Evolutionary conservation across 768 basidiomycete species (phyloP).

Genomic region (Mycena alexandri): DNA sequence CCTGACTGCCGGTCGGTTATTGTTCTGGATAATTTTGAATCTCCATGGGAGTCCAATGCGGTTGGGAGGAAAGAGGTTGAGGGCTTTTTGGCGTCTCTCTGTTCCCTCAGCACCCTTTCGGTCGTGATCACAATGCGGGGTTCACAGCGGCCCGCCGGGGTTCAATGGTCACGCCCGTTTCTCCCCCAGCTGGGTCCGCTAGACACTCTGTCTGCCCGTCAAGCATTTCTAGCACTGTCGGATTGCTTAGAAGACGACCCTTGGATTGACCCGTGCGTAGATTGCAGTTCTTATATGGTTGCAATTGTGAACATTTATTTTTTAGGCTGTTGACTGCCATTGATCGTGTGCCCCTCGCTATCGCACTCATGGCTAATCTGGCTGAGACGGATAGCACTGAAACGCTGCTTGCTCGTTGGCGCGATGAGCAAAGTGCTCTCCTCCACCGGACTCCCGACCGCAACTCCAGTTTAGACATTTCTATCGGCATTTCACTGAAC

Average conservation of each 20-base stretch:
- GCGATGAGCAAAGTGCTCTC: slow-evolving; percentile 35
- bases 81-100: slow-evolving; percentile 30
- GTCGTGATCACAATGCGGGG: slow-evolving; percentile 42
- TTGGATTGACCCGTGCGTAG: slow-evolving; percentile 31
- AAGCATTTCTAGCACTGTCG: slow-evolving; percentile 38
- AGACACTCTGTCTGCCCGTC: slow-evolving; percentile 33
- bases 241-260: slow-evolving; percentile 38
- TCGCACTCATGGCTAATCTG: slow-evolving; percentile 40
- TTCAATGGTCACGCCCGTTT: slow-evolving; percentile 39
- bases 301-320: neutral
- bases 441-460: slow-evolving; percentile 31
- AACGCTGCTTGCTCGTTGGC: slow-evolving; percentile 36
- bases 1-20: slow-evolving; percentile 26
- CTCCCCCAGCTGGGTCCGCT: slow-evolving; percentile 37
- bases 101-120: slow-evolving; percentile 31
- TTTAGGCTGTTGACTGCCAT: slow-evolving; percentile 33
- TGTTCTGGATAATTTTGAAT: slow-evolving; percentile 41
- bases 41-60: slow-evolving; percentile 37
- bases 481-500: slow-evolving; percentile 39
- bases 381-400: slow-evolving; percentile 36
- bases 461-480: slow-evolving; percentile 37
- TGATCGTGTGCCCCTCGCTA: slow-evolving; percentile 40
- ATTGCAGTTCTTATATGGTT: neutral
- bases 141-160: slow-evolving; percentile 38
- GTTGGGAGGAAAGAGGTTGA: slow-evolving; percentile 37